Evolutionary conservation across 768 basidiomycete genomes (phyloP).

Genomic region (Tricholoma matsutake): DNA sequence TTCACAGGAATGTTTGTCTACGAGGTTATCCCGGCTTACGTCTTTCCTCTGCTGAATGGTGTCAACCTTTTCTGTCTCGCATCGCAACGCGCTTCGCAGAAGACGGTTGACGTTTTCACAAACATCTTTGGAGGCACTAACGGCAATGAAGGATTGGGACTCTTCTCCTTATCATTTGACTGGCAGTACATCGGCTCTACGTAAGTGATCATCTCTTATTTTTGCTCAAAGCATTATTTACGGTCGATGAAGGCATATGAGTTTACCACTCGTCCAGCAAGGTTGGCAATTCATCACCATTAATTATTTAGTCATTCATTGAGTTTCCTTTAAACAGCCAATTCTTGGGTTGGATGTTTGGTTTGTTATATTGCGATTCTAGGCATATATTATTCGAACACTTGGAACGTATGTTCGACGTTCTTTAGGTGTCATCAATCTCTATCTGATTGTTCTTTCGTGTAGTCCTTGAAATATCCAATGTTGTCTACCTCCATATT

Average conservation of each 20-base stretch:
- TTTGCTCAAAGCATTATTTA: background rate
- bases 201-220: conserved; percentile 17
- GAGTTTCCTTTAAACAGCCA: conserved; percentile 32
- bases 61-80: conserved; percentile 60
- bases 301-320: background rate
- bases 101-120: conserved; percentile 48
- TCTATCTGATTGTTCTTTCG: background rate
- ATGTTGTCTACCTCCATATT: conserved; percentile 63
- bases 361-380: conserved; percentile 53
- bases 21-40: conserved; percentile 52
- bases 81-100: conserved; percentile 43
- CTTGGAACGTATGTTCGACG: conserved; percentile 47
- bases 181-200: conserved; percentile 62
- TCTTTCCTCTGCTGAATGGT: conserved; percentile 63
- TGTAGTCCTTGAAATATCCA: conserved; percentile 50
- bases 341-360: conserved; percentile 52
- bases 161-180: conserved; percentile 60
- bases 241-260: conserved; percentile 40
- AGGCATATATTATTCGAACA: conserved; percentile 61
- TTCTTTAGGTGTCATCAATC: background rate
- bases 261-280: conserved; percentile 53
- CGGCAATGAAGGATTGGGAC: conserved; percentile 66
- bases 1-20: conserved; percentile 51
- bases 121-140: conserved; percentile 65
- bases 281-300: conserved; percentile 27